Evolutionary conservation across 2,329 filamentous ascomycete species (phyloP).

Genomic region (Botrytis medusae): DNA sequence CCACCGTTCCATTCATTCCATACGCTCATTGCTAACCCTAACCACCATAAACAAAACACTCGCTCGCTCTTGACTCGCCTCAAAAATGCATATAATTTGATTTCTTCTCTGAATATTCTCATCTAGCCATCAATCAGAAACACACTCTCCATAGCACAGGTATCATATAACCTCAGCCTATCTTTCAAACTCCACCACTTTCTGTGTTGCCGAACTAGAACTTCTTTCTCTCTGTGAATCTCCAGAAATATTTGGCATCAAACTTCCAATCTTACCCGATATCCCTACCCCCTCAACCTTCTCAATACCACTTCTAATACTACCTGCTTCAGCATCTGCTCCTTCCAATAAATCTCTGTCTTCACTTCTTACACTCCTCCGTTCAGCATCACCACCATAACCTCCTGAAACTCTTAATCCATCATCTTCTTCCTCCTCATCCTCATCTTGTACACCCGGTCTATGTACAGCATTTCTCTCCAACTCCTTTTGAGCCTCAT

Average conservation of each 20-base stretch:
- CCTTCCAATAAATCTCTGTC: slow-evolving; percentile 73
- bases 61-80: slow-evolving; percentile 7
- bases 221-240: slow-evolving; percentile 33
- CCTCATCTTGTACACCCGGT: slow-evolving; percentile 67
- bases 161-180: slow-evolving; percentile 22
- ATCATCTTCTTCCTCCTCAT: slow-evolving; percentile 66
- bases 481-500: slow-evolving; percentile 89
- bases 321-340: slow-evolving; percentile 67
- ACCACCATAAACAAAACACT: slow-evolving; percentile 1
- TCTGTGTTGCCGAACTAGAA: slow-evolving; percentile 40
- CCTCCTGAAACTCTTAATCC: slow-evolving; percentile 45
- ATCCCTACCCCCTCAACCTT: slow-evolving; percentile 29
- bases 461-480: slow-evolving; percentile 75
- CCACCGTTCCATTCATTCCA: neutral
- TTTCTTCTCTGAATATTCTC: neutral
- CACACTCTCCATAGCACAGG: neutral
- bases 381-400: slow-evolving; percentile 59
- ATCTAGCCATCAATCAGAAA: neutral
- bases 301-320: slow-evolving; percentile 36
- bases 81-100: slow-evolving; percentile 14
- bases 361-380: slow-evolving; percentile 62
- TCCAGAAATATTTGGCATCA: slow-evolving; percentile 21
- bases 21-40: neutral
- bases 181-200: slow-evolving; percentile 50
- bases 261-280: slow-evolving; percentile 18